Conservation (phyloP, 2,329 filamentous ascomycete species). For the Penicillium polonicum region DNA sequence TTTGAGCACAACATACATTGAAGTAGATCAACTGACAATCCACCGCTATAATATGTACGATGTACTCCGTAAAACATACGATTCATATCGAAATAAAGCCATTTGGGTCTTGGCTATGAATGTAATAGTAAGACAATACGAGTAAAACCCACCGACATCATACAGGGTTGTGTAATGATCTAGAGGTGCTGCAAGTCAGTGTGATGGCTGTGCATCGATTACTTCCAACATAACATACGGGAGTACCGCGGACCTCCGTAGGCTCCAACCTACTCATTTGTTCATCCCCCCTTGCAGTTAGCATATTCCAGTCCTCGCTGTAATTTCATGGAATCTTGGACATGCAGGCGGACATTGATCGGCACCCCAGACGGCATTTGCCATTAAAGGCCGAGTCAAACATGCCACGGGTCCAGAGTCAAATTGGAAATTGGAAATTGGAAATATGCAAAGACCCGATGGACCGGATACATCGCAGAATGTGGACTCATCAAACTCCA, state of each 20-base stretch:
- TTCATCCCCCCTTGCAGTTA: not conserved
- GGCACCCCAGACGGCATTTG: not conserved
- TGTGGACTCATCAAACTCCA: not conserved
- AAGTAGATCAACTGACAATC: not conserved
- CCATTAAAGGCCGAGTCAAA: not conserved
- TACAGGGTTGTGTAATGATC: conserved; percentile 13
- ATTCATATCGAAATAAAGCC: not conserved
- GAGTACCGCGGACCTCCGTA: not conserved
- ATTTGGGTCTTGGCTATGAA: not conserved
- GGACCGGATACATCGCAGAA: not conserved
- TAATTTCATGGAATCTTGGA: not conserved
- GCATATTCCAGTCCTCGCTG: not conserved
- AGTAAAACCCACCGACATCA: not conserved
- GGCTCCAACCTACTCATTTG: not conserved
- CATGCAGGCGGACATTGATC: not conserved
- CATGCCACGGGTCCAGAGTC: not conserved
- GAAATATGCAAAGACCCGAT: not conserved
- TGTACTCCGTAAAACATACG: not conserved
- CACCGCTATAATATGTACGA: not conserved
- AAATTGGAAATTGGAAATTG: not conserved
- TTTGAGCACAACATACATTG: not conserved
- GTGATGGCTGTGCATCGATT: conserved; percentile 10
- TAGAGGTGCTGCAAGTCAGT: conserved; percentile 12
- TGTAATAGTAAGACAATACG: not conserved
- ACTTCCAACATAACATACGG: not conserved